phyloP scores from a whole-genome alignment of 371 early-diverging fungal genomes.

The Zychaea mexicana region DNA sequence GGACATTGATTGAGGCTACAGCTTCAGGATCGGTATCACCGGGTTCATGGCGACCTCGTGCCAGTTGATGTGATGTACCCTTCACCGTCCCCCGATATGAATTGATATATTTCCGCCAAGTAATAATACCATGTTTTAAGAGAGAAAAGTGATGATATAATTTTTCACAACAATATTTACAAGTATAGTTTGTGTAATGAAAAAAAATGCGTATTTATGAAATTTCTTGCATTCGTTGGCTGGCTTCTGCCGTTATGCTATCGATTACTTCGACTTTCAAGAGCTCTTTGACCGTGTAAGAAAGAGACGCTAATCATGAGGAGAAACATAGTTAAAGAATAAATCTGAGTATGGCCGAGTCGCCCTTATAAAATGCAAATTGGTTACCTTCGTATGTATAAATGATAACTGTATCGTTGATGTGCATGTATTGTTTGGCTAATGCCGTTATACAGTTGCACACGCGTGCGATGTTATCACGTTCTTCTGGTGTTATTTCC shows the following conservation, averaged over 20 bases:
- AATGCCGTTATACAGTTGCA: conserved; percentile 84
- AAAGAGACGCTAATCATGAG: conserved; percentile 67
- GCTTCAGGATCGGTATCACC: conserved; percentile 37
- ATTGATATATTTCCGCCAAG: neutral
- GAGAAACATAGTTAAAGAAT: neutral
- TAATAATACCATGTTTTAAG: neutral
- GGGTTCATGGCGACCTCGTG: conserved; percentile 26
- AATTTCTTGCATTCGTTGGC: conserved; percentile 30
- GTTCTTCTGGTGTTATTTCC: conserved; percentile 63
- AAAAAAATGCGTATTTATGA: neutral
- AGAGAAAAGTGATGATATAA: neutral
- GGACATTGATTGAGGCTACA: conserved; percentile 41
- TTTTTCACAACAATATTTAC: conserved; percentile 6
- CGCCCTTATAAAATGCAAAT: neutral
- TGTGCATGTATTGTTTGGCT: conserved; percentile 72
- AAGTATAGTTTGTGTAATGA: neutral
- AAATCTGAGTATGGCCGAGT: neutral
- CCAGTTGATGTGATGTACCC: neutral
- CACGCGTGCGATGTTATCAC: conserved; percentile 86
- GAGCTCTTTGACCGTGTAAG: conserved; percentile 65
- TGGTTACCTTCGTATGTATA: conserved; percentile 79
- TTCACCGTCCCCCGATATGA: neutral
- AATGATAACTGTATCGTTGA: conserved; percentile 85
- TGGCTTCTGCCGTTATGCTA: conserved; percentile 53
- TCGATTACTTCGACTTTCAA: conserved; percentile 61